Percentiles rank a stretch among this genome's conserved stretches.
phyloP scores from a whole-genome alignment of 441 rosid genomes.

The Kokia cookei region DNA sequence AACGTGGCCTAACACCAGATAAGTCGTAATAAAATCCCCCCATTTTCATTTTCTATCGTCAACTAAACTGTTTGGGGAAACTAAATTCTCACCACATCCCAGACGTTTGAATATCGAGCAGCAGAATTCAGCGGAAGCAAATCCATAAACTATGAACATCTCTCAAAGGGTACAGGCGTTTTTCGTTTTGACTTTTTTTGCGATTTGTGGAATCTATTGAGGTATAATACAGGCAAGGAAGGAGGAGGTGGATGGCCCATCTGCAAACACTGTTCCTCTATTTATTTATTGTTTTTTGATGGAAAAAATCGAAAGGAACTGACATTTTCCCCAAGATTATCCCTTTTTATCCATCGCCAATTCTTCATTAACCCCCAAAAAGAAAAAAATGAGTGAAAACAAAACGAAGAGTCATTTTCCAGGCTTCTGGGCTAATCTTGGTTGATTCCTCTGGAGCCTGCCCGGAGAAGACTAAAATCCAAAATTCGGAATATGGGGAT shows the following conservation, averaged over 20 bases:
- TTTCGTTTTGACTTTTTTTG: not conserved
- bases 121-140: not conserved
- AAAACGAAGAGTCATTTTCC: not conserved
- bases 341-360: not conserved
- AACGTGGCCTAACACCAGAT: not conserved
- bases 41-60: no score
- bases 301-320: not conserved
- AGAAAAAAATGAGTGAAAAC: not conserved
- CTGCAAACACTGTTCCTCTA: not conserved
- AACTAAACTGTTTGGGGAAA: not conserved
- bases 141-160: not conserved
- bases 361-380: not conserved
- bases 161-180: not conserved
- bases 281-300: not conserved
- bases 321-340: not conserved
- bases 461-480: not conserved
- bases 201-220: not conserved
- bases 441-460: not conserved
- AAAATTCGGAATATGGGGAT: not conserved
- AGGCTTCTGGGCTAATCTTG: not conserved
- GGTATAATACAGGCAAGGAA: not conserved
- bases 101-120: not conserved
- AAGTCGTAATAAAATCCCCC: no score
- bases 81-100: not conserved
- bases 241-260: not conserved